These are phyloP conservation scores for Chaetomiaceae sp. DNA, from an alignment of 2,329 filamentous ascomycete genomes.

Conservation along the genomic window DNA sequence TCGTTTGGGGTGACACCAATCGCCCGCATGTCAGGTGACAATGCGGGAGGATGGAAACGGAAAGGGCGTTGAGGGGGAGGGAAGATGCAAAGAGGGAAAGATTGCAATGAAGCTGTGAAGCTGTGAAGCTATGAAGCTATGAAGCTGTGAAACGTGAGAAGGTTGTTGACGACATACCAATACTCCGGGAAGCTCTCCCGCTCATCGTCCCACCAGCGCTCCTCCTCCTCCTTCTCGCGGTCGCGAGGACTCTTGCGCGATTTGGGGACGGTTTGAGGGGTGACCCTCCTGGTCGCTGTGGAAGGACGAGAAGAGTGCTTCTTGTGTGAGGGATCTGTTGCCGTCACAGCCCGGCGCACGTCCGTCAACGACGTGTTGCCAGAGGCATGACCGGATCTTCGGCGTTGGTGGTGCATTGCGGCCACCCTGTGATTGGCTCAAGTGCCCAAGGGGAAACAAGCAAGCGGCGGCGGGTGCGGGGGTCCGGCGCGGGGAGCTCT, in stretches of 20 bases:
- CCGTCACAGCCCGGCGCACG: slow-evolving; percentile 47
- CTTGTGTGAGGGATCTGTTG: slow-evolving; percentile 41
- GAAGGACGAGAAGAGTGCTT: slow-evolving; percentile 40
- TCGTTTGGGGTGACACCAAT: slow-evolving; percentile 22
- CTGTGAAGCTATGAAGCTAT: too few species aligned
- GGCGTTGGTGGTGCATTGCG: slow-evolving; percentile 54
- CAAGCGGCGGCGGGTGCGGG: slow-evolving; percentile 16
- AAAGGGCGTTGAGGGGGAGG: slow-evolving; percentile 21
- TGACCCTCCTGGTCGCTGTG: slow-evolving; percentile 41
- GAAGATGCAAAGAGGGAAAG: slow-evolving; percentile 10
- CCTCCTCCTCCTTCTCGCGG: slow-evolving; percentile 48
- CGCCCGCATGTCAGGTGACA: slow-evolving; percentile 32
- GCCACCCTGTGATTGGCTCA: slow-evolving; percentile 23
- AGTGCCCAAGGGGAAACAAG: neutral
- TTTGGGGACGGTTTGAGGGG: slow-evolving; percentile 41
- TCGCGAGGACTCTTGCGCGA: slow-evolving; percentile 49
- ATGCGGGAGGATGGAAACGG: slow-evolving; percentile 29
- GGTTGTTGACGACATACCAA: slow-evolving; percentile 48
- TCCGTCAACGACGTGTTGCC: slow-evolving; percentile 53
- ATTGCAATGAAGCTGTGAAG: slow-evolving; percentile 1
- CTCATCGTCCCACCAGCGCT: slow-evolving; percentile 51
- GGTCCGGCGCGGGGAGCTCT: slow-evolving; percentile 5
- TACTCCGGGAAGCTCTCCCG: slow-evolving; percentile 62
- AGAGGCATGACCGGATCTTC: slow-evolving; percentile 52
- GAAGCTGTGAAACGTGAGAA: slow-evolving; percentile 19